Evolutionary conservation across 805 yeast genomes (phyloP), one percentile per base, ranked within the genome.

Genomic region (Barnettozyma sucrosica): DNA sequence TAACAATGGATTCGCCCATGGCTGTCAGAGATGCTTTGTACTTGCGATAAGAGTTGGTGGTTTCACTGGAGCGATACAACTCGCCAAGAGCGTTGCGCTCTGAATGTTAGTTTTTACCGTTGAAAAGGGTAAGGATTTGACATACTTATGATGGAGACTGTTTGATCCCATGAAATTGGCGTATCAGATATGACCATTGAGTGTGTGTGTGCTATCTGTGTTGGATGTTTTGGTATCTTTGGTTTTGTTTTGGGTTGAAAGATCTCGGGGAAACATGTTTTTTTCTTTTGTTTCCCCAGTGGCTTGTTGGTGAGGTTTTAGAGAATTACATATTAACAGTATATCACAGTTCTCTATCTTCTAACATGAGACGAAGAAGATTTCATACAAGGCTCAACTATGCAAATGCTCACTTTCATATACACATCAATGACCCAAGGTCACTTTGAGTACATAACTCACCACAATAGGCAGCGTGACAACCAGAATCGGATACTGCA

Each of bases 381-480:
- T 28, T 7, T 11, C 32, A 28, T 28, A 28, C 32, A 28, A 5
- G 14, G 14, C 13, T 28, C 14, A 28, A 11, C 16, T 28, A 14
- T 28, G n/a, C 16, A 28, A 13, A 28, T 28, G 32, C 32, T 28
- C 14, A 28, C 14, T 13, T 13, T 34, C 37, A 18, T 34, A 9
- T 7, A 37, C 14, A 21, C 23, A n/a, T 41, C 18, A 46, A 10
- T 36, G 14, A 6, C 48, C 50, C 23, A 55, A 16, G 11, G 25
- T 41, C 7, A 52, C 53, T 37, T 58, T 59, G 32, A 58, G 26
- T 2, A 53, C 48, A 41, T 54, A 59, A 20, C 53, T 48, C n/a
- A 58, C 61, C 21, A 86, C 70, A 48, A 88, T 76, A 11, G 97
- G 93, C 54, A 90, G 62, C 19, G 90, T 77, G 9, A 90, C 63